phyloP scores from a whole-genome alignment of 1,284 basidiomycete species.

The Acaromyces ingoldii region DNA sequence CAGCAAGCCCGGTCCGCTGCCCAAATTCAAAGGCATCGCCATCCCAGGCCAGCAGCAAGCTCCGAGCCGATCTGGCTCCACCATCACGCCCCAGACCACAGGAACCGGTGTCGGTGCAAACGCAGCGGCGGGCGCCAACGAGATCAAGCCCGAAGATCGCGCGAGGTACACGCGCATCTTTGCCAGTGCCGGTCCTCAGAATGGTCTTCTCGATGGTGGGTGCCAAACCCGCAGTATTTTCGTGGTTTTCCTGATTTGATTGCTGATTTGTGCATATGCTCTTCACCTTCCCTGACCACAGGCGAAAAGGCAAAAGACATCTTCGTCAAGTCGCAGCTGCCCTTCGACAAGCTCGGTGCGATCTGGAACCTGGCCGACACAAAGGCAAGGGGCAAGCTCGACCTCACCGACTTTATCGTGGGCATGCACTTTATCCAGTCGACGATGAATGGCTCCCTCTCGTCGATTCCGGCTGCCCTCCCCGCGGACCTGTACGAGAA shows the following conservation, averaged over 20 bases:
- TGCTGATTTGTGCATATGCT: neutral
- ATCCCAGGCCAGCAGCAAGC: constrained; percentile 48
- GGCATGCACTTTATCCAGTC: constrained; percentile 90
- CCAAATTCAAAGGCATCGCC: constrained; percentile 69
- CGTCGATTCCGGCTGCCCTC: constrained; percentile 69
- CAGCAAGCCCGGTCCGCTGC: constrained; percentile 64
- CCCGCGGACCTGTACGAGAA: constrained; percentile 86
- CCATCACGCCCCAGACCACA: constrained; percentile 9
- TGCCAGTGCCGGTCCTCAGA: constrained; percentile 40
- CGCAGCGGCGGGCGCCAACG: constrained; percentile 25
- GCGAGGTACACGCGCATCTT: constrained; percentile 50
- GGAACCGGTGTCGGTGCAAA: constrained; percentile 5
- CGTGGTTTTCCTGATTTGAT: neutral
- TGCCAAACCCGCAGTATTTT: neutral
- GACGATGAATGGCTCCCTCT: constrained; percentile 70
- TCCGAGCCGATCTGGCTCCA: constrained; percentile 10
- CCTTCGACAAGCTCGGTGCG: constrained; percentile 81
- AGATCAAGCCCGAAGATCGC: constrained; percentile 44
- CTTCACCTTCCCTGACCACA: neutral
- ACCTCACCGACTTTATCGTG: constrained; percentile 86
- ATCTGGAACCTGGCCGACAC: constrained; percentile 98
- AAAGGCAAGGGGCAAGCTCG: constrained; percentile 81
- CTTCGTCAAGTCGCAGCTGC: constrained; percentile 86
- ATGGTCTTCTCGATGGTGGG: constrained; percentile 56
- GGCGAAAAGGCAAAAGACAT: constrained; percentile 80